Conservation (phyloP, 2,329 filamentous ascomycete genomes). For the Neofusicoccum sp. region DNA sequence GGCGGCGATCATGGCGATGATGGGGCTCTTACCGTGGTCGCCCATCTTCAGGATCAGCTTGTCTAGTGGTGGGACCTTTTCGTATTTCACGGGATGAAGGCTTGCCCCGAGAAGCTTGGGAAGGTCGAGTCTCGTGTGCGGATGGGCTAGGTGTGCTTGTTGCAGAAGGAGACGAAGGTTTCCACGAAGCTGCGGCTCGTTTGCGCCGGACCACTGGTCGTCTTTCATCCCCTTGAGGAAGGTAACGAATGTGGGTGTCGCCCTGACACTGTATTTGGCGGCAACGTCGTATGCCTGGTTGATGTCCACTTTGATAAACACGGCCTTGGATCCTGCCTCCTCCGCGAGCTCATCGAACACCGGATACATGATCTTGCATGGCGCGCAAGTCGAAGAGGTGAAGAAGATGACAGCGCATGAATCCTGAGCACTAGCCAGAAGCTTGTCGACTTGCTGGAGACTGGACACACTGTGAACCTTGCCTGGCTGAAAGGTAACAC, state of each 20-base stretch:
- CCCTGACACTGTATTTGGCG: slow-evolving; percentile 64
- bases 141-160: slow-evolving; percentile 73
- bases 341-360: slow-evolving; percentile 76
- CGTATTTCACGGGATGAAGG: slow-evolving; percentile 68
- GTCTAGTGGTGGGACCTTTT: slow-evolving; percentile 74
- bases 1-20: slow-evolving; percentile 62
- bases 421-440: slow-evolving; percentile 59
- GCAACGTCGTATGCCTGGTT: slow-evolving; percentile 64
- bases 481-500: slow-evolving; percentile 29
- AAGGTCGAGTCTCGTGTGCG: slow-evolving; percentile 68
- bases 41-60: slow-evolving; percentile 83
- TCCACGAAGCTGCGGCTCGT: slow-evolving; percentile 56
- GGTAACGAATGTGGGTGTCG: slow-evolving; percentile 86
- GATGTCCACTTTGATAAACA: slow-evolving; percentile 81
- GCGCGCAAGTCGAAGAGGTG: slow-evolving; percentile 80
- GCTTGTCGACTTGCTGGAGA: slow-evolving; percentile 58
- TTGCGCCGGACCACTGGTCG: slow-evolving; percentile 78
- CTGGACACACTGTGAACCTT: slow-evolving; percentile 62
- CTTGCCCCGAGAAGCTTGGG: slow-evolving; percentile 66
- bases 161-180: slow-evolving; percentile 73
- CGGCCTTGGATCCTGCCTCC: slow-evolving; percentile 65
- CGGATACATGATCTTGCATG: slow-evolving; percentile 81
- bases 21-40: slow-evolving; percentile 54
- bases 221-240: slow-evolving; percentile 74
- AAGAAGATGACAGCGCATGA: slow-evolving; percentile 86